phyloP scores from a whole-genome alignment of 768 basidiomycete species.

The Rhodotorula sphaerocarpa region DNA sequence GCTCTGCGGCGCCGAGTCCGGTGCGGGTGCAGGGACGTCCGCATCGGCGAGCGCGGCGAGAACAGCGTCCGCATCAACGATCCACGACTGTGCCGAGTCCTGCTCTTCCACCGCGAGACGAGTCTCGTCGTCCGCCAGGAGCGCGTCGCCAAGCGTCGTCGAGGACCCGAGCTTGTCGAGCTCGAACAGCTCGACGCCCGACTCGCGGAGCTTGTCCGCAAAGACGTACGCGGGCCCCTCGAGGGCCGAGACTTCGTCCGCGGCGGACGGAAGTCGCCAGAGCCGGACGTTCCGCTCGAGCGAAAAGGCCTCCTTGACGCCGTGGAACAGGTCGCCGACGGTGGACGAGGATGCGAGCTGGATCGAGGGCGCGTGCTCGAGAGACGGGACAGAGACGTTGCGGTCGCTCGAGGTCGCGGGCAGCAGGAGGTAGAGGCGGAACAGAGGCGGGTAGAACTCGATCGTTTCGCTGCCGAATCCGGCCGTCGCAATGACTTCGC shows the following conservation, averaged over 20 bases:
- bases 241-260: constrained; percentile 39
- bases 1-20: not conserved
- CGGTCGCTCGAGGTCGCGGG: constrained; percentile 41
- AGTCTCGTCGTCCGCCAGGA: constrained; percentile 18
- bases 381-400: constrained; percentile 38
- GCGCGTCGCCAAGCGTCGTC: constrained; percentile 20
- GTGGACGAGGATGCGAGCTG: constrained; percentile 52
- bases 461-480: constrained; percentile 54
- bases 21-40: constrained; percentile 36
- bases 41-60: constrained; percentile 16
- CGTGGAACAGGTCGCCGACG: constrained; percentile 47
- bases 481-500: constrained; percentile 56
- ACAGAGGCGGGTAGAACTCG: constrained; percentile 63
- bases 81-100: constrained; percentile 20
- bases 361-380: constrained; percentile 42
- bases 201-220: constrained; percentile 24
- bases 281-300: constrained; percentile 47
- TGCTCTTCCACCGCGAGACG: constrained; percentile 32
- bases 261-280: constrained; percentile 51
- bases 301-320: constrained; percentile 31
- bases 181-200: constrained; percentile 23
- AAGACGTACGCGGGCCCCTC: constrained; percentile 38
- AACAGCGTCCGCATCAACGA: constrained; percentile 23
- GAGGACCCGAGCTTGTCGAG: not conserved
- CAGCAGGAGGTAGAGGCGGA: constrained; percentile 54